Base-by-base conservation (phyloP, 768 basidiomycete genomes). In the Solioccasus polychromus region DNA sequence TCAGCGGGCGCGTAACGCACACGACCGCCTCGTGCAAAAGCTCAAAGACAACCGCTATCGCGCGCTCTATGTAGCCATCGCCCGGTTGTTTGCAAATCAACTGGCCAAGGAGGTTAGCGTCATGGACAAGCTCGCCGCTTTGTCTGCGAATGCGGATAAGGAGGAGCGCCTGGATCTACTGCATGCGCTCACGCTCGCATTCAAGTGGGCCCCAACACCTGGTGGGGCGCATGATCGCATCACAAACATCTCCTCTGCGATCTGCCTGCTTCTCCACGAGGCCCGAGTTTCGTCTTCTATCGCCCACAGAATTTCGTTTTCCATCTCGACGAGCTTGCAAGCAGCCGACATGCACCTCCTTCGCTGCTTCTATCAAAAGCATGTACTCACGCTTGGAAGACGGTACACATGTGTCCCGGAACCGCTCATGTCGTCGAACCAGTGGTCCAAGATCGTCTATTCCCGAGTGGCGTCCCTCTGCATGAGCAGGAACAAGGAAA, bases 161-260 rank as follows among this genome's bases (percentile, higher is more conserved):
- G 26, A 53, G 9, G 52, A 60, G 7, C 51, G 32, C 15, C 23
- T 35, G 36, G 15, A 26, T 2, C 54, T 59, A 14, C 15, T 48
- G 20, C 24, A 26, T 17, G 29, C 48, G 24, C 65, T 88, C 17
- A 76, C 77, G 6, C 73, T 85, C 15, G 82, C 75, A 1, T 73
- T 73, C 2, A 89, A 88, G 61, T 88, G 85, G 85, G 84, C 83
- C 0, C 85, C 86, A 0, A 76, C 78, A 2, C 78, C 80, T 11
- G 71, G 61, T 4, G 67, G 70, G 3, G 71, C 79, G 4, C 85
- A 86, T 45, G 86, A 88, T 54, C 72, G 76, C 8, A 67, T 73
- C 45, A 82, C 80, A 3, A 82, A 83, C 59, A 79, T 88, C 51
- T 62, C 79, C 4, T 81, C 85, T 0, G 83, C 84, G 30, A 75